Percentiles rank a stretch among this genome's conserved stretches.
Conservation (phyloP, 2,329 filamentous ascomycete species). For the Nemania sp. region DNA sequence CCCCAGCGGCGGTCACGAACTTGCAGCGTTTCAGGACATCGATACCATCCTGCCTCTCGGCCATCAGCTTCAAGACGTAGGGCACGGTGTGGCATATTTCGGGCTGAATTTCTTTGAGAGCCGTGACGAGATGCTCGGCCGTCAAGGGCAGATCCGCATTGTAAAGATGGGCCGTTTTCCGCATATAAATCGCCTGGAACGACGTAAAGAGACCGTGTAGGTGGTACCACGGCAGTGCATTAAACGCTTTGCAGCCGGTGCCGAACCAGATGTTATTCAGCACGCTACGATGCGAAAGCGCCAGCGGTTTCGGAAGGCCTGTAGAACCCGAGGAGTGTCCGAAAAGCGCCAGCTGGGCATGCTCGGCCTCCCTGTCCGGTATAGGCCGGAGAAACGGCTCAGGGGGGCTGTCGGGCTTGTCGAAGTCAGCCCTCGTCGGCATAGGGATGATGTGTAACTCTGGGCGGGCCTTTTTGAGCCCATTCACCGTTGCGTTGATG, state of each 20-base stretch:
- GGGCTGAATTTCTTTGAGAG: conserved; percentile 53
- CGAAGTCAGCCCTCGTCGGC: conserved; percentile 42
- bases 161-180: conserved; percentile 56
- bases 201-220: conserved; percentile 57
- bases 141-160: conserved; percentile 56
- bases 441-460: conserved; percentile 44
- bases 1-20: conserved; percentile 56
- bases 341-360: conserved; percentile 54
- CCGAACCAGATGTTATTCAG: conserved; percentile 52
- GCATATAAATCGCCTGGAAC: conserved; percentile 58
- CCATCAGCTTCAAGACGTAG: conserved; percentile 56
- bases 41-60: conserved; percentile 53
- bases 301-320: conserved; percentile 59
- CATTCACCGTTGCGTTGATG: conserved; percentile 51
- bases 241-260: conserved; percentile 56
- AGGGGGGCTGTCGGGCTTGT: conserved; percentile 36
- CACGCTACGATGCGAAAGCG: conserved; percentile 56
- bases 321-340: conserved; percentile 63
- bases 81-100: conserved; percentile 57
- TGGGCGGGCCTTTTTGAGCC: conserved; percentile 42
- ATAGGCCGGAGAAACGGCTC: conserved; percentile 45
- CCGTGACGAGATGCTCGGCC: conserved; percentile 51
- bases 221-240: conserved; percentile 59
- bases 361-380: conserved; percentile 46
- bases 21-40: conserved; percentile 53